Conservation (phyloP, 2,329 filamentous ascomycete species). For the Calonectria hongkongensis region DNA sequence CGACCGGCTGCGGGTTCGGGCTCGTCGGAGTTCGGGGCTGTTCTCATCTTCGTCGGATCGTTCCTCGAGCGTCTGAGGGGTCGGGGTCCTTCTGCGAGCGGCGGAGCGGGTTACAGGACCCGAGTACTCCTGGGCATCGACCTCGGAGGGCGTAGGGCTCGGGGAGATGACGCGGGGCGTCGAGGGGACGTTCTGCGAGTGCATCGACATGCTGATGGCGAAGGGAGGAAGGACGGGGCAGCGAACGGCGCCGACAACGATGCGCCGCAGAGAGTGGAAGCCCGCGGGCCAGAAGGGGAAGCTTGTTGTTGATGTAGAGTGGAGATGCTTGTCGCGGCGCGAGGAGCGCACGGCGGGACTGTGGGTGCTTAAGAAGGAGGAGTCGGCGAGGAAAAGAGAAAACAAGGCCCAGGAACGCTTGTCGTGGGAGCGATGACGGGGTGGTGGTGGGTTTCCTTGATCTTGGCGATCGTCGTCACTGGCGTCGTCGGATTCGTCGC, state of each 20-base stretch:
- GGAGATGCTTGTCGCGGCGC: constrained; percentile 72
- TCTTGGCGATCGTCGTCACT: constrained; percentile 42
- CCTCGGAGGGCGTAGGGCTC: constrained; percentile 78
- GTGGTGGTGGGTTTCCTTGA: constrained; percentile 50
- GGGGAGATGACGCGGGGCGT: constrained; percentile 94
- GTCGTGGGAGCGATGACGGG: constrained; percentile 43
- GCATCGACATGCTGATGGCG: constrained; percentile 71
- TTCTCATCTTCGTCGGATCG: constrained; percentile 69
- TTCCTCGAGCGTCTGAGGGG: constrained; percentile 78
- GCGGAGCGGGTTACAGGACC: constrained; percentile 87
- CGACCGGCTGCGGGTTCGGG: constrained; percentile 83
- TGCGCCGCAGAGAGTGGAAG: constrained; percentile 68
- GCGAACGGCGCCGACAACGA: constrained; percentile 74
- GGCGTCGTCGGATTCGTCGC: constrained; percentile 48
- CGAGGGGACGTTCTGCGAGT: constrained; percentile 76
- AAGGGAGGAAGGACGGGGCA: constrained; percentile 77
- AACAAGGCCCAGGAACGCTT: constrained; percentile 42
- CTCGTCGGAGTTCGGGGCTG: constrained; percentile 72
- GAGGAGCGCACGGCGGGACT: constrained; percentile 58
- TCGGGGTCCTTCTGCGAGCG: constrained; percentile 73
- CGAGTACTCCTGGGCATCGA: constrained; percentile 69
- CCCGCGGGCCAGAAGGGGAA: constrained; percentile 66
- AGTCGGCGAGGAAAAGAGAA: constrained; percentile 47
- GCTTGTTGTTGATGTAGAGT: constrained; percentile 56
- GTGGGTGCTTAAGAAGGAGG: constrained; percentile 38